These are phyloP conservation scores for Lepidium didymum DNA, from an alignment of 345 rosid species.

Conservation along the genomic window DNA sequence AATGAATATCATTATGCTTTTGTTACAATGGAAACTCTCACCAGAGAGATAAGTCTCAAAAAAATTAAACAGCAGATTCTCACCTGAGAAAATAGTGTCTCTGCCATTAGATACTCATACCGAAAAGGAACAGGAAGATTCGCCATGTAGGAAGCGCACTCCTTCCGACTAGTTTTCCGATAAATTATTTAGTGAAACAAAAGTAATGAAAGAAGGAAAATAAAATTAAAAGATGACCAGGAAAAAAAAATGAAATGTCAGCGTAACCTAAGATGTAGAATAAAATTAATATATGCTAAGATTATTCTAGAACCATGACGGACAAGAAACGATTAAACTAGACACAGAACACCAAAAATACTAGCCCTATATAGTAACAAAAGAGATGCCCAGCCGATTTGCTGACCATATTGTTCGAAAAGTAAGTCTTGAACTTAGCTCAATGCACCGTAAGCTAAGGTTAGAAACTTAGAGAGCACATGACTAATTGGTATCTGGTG, in stretches of 20 bases:
- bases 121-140: constrained; percentile 93
- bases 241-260: background rate
- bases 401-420: background rate
- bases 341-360: background rate
- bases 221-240: background rate
- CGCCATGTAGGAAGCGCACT: constrained; percentile 93
- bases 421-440: background rate
- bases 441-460: background rate
- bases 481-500: background rate
- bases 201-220: constrained; percentile 16
- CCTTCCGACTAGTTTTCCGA: constrained; percentile 98
- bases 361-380: background rate
- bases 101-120: constrained; percentile 97
- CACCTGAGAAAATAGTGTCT: constrained; percentile 97
- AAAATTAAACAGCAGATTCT: constrained; percentile 7
- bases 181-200: constrained; percentile 44
- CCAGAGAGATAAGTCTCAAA: background rate
- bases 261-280: background rate
- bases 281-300: constrained; percentile 1
- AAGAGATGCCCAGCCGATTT: background rate
- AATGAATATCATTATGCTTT: background rate
- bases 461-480: background rate
- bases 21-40: background rate
- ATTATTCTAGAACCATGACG: background rate
- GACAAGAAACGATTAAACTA: background rate